Conservation (phyloP, 768 basidiomycete genomes). For the Xerocomus spinulosus region DNA sequence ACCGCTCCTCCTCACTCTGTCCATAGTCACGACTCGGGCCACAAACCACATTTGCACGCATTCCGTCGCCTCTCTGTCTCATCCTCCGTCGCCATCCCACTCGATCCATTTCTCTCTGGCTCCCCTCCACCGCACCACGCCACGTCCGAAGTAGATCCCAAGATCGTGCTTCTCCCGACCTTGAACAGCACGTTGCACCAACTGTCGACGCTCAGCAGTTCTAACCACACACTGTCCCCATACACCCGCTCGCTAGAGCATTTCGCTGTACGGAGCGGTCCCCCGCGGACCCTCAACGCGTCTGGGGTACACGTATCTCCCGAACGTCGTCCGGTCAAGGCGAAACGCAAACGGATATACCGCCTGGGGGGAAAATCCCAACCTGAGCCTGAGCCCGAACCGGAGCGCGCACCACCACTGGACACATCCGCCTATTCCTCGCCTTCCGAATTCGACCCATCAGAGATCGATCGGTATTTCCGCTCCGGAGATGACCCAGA, state of each 20-base stretch:
- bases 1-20: constrained; percentile 23
- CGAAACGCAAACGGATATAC: constrained; percentile 70
- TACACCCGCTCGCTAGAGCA: constrained; percentile 89
- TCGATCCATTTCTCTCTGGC: constrained; percentile 32
- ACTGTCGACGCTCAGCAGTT: constrained; percentile 77
- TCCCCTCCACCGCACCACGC: constrained; percentile 33
- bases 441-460: constrained; percentile 58
- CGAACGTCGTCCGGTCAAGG: constrained; percentile 61
- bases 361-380: constrained; percentile 42
- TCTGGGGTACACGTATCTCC: constrained; percentile 31
- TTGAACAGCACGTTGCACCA: constrained; percentile 79
- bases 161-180: constrained; percentile 60
- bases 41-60: constrained; percentile 15
- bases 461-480: constrained; percentile 76
- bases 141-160: constrained; percentile 41
- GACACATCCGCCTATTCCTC: constrained; percentile 27
- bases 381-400: background rate
- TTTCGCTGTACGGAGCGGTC: constrained; percentile 88
- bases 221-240: constrained; percentile 91
- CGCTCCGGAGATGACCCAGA: constrained; percentile 32
- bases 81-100: constrained; percentile 23
- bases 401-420: background rate
- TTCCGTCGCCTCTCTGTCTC: constrained; percentile 34
- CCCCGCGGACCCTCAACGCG: constrained; percentile 46
- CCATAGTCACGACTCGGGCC: constrained; percentile 14